Evolutionary conservation across 768 basidiomycete genomes (phyloP), one percentile per base, ranked within the genome.

Genomic region (Tylopilus felleus): DNA sequence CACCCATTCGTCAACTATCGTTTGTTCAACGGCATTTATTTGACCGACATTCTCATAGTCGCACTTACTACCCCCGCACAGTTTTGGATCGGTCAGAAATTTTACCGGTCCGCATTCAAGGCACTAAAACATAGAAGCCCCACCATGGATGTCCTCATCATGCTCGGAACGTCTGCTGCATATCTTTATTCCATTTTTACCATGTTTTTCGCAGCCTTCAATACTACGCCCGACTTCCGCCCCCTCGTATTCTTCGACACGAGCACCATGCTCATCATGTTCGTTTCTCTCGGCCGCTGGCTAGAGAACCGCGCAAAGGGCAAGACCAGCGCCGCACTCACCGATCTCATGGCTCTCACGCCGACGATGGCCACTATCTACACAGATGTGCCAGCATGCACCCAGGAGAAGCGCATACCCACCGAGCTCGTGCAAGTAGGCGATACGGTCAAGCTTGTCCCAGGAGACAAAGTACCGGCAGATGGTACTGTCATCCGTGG

Each of bases 81-180:
- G 66, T 91, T 93, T 63, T 96, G 90, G 85, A 77, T 98, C 36
- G 97, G 93, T 3, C 74, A 73, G 51, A 85, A 85, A 59, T 98
- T 98, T 73, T 96, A 97, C 70, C 79, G 79, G 40, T 90, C 85
- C 57, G 94, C 97, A 8, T 97, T 81, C 77, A 96, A 95, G 71
- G 85, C 94, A 5, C 75, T 98, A 49, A 90, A 83, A 67, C 97
- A 99, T 70, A 80, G 84, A 27, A 80, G 84, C 9, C 90, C 94
- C 8, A 99, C 96, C 2, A 99, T 99, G 96, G 97, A 99, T 69
- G 93, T 98, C 38, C 88, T 99, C 42, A 83, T 99, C 65, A 90
- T 94, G 73, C 80, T 98, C 31, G 97, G 96, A 47, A 98, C 96
- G 5, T 89, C 93, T 1, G 87, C 96, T 0, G 91, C 97, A 8